Evolutionary conservation across 2,329 filamentous ascomycete species (phyloP).

Genomic region (Albifimbria verrucaria): DNA sequence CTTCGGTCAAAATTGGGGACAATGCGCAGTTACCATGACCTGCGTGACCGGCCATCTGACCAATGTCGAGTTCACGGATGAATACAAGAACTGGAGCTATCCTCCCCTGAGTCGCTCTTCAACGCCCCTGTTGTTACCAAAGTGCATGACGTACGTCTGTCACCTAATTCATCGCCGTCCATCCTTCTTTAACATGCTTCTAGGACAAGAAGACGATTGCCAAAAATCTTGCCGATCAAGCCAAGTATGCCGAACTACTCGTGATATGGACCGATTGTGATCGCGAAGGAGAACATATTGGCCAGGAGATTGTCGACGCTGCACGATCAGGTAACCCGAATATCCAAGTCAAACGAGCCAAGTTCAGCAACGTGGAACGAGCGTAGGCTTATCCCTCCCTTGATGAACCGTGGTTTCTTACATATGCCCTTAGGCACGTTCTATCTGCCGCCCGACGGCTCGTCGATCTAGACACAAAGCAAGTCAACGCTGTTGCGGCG

Average conservation of each 20-base stretch:
- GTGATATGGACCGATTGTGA: constrained; percentile 99
- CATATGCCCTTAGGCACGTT: constrained; percentile 62
- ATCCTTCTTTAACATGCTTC: constrained; percentile 1
- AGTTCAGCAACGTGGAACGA: constrained; percentile 93
- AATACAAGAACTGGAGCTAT: constrained; percentile 75
- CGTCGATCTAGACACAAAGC: constrained; percentile 74
- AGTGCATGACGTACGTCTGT: constrained; percentile 62
- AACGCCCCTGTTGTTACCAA: constrained; percentile 69
- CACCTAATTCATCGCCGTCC: background rate
- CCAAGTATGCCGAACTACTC: constrained; percentile 66
- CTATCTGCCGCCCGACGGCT: constrained; percentile 77
- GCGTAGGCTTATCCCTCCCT: constrained; percentile 51
- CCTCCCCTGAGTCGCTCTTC: constrained; percentile 80
- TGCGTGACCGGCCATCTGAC: constrained; percentile 88
- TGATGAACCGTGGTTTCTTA: constrained; percentile 1
- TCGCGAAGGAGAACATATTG: constrained; percentile 95
- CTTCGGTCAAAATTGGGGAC: constrained; percentile 77
- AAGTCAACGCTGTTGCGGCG: constrained; percentile 82
- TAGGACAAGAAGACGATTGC: constrained; percentile 79
- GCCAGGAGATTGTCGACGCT: constrained; percentile 81
- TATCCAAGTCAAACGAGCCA: constrained; percentile 80
- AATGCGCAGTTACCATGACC: constrained; percentile 87
- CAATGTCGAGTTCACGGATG: constrained; percentile 68
- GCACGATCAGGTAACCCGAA: constrained; percentile 69
- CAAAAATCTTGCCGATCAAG: constrained; percentile 78